Evolutionary conservation across 805 yeast species (phyloP).

Genomic region (Candida bentonensis): DNA sequence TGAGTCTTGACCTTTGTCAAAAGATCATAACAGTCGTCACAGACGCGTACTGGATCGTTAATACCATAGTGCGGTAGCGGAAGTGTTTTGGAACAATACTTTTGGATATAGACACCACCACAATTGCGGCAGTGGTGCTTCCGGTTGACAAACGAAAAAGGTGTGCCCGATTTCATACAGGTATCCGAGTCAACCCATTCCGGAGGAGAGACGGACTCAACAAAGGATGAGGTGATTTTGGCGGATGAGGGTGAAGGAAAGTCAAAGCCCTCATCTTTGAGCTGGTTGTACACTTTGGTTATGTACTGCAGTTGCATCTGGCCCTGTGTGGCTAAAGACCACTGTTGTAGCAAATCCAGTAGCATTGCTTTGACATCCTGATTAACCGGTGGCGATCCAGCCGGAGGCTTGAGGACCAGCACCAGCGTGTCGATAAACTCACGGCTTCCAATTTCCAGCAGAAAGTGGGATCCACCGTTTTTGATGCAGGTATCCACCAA

Average conservation of each 20-base stretch:
- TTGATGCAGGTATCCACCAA: slow-evolving; percentile 78
- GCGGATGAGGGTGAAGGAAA: slow-evolving; percentile 36
- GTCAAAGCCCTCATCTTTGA: slow-evolving; percentile 43
- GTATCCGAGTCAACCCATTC: slow-evolving; percentile 95
- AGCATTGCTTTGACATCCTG: slow-evolving; percentile 45
- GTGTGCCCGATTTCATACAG: slow-evolving; percentile 82
- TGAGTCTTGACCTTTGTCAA: slow-evolving; percentile 6
- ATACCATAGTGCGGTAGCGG: slow-evolving; percentile 79
- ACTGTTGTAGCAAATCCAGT: slow-evolving; percentile 53
- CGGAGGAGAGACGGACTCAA: slow-evolving; percentile 88
- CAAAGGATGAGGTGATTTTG: slow-evolving; percentile 34
- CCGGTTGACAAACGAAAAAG: slow-evolving; percentile 70
- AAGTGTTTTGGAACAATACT: slow-evolving; percentile 60
- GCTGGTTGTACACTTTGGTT: slow-evolving; percentile 41
- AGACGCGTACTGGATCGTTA: slow-evolving; percentile 78
- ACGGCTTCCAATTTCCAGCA: slow-evolving; percentile 62
- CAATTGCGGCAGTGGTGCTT: slow-evolving; percentile 96
- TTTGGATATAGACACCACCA: slow-evolving; percentile 86
- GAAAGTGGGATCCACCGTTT: slow-evolving; percentile 81
- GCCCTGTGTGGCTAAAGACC: slow-evolving; percentile 62
- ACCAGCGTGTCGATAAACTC: slow-evolving; percentile 77
- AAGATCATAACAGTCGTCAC: slow-evolving; percentile 66
- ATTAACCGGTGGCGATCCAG: slow-evolving; percentile 21
- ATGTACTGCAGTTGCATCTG: slow-evolving; percentile 56
- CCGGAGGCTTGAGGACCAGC: slow-evolving; percentile 22